phyloP scores from a whole-genome alignment of 2,329 filamentous ascomycete genomes.

The Emmonsia crescens region DNA sequence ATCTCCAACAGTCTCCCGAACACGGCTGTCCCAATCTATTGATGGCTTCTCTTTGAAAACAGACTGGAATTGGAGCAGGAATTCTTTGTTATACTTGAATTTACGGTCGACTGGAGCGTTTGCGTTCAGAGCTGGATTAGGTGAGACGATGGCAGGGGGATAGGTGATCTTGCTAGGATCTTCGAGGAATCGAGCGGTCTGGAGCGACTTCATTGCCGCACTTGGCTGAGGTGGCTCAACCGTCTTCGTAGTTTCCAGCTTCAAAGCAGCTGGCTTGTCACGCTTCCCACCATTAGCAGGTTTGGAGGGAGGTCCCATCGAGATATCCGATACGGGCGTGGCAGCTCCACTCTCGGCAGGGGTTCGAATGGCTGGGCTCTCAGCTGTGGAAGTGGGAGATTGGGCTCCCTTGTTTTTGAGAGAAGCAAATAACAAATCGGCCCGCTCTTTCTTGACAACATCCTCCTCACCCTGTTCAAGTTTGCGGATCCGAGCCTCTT shows the following conservation, averaged over 20 bases:
- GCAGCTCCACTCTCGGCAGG: constrained; percentile 35
- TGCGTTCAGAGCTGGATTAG: constrained; percentile 81
- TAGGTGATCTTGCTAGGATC: constrained; percentile 71
- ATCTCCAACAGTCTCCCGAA: constrained; percentile 77
- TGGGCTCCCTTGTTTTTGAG: constrained; percentile 32
- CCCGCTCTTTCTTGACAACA: constrained; percentile 24
- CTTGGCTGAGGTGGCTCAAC: constrained; percentile 89
- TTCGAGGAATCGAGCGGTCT: constrained; percentile 78
- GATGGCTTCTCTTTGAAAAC: constrained; percentile 97
- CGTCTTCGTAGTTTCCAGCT: constrained; percentile 74
- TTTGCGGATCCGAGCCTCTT: constrained; percentile 35
- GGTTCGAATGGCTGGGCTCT: constrained; percentile 24
- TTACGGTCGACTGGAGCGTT: constrained; percentile 60
- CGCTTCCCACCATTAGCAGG: constrained; percentile 51
- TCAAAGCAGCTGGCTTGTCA: constrained; percentile 74
- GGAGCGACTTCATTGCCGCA: constrained; percentile 83
- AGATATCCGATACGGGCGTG: constrained; percentile 35
- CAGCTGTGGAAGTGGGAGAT: constrained; percentile 21
- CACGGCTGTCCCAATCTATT: constrained; percentile 79
- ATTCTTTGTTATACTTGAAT: constrained; percentile 92
- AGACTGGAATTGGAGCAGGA: constrained; percentile 89
- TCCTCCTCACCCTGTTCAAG: constrained; percentile 28
- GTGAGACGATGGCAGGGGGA: constrained; percentile 71
- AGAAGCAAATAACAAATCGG: constrained; percentile 33
- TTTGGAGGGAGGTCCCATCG: constrained; percentile 43